These are phyloP conservation scores for Dicorynia guianensis DNA, from an alignment of 306 rosid genomes.

Conservation along the genomic window DNA sequence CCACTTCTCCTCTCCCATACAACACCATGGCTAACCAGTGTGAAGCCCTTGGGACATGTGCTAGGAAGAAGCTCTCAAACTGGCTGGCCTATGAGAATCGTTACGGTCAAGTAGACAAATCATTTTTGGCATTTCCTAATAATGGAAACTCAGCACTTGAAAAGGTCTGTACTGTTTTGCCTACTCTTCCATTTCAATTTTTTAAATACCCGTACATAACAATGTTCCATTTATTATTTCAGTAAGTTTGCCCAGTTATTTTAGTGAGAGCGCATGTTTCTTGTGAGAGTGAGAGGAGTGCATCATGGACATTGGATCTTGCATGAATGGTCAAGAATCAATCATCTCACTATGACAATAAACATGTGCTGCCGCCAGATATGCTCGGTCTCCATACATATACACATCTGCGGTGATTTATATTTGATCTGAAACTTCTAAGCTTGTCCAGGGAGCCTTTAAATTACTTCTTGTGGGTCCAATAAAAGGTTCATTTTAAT, in stretches of 20 bases:
- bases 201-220: neutral
- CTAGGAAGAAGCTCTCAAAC: conserved; percentile 84
- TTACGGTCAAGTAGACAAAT: conserved; percentile 51
- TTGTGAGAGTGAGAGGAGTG: too few species aligned
- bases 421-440: neutral
- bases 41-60: conserved; percentile 88
- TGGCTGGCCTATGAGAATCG: conserved; percentile 87
- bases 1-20: conserved; percentile 91
- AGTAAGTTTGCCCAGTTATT: neutral
- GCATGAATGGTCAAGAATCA: too few species aligned
- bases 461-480: neutral
- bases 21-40: conserved; percentile 94
- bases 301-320: too few species aligned
- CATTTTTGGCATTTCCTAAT: conserved; percentile 42
- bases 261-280: neutral
- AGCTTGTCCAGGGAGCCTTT: neutral
- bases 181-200: neutral
- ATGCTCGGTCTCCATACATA: neutral
- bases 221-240: neutral
- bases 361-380: neutral
- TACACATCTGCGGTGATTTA: neutral
- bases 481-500: neutral
- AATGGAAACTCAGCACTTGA: conserved; percentile 50
- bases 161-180: conserved; percentile 50
- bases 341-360: too few species aligned